phyloP scores from a whole-genome alignment of 139 green algal species.

The Dunaliella sp. region DNA sequence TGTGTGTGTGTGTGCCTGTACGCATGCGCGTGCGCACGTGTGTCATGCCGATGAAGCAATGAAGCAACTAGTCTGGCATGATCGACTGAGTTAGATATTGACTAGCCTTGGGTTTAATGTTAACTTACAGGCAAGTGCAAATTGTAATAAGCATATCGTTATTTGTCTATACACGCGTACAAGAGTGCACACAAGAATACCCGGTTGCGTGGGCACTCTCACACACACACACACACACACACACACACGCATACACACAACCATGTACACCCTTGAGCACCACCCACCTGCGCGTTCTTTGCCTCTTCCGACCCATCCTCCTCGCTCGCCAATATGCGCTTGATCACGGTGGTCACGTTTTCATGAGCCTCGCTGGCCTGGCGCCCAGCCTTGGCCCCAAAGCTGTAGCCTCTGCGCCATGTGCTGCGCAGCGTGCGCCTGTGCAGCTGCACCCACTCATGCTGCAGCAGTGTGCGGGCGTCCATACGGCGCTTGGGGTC shows the following conservation, averaged over 20 bases:
- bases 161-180: too few species aligned
- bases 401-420: constrained; percentile 56
- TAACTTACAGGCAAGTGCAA: neutral
- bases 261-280: too few species aligned
- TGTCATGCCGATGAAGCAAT: too few species aligned
- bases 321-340: constrained; percentile 41
- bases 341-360: constrained; percentile 46
- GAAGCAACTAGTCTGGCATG: too few species aligned
- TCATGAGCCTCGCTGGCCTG: constrained; percentile 36
- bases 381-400: neutral
- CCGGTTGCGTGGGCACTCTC: too few species aligned
- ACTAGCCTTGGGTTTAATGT: too few species aligned
- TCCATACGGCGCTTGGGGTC: constrained; percentile 74
- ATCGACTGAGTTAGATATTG: too few species aligned
- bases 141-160: too few species aligned
- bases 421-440: constrained; percentile 63
- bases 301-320: constrained; percentile 11
- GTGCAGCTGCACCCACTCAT: constrained; percentile 83
- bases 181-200: too few species aligned
- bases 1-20: neutral
- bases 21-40: neutral
- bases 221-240: too few species aligned
- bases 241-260: neutral
- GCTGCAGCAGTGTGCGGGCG: constrained; percentile 76
- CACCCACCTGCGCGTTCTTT: neutral